Evolutionary conservation across 306 rosid genomes (phyloP).

Genomic region (Prinsepia uniflora): DNA sequence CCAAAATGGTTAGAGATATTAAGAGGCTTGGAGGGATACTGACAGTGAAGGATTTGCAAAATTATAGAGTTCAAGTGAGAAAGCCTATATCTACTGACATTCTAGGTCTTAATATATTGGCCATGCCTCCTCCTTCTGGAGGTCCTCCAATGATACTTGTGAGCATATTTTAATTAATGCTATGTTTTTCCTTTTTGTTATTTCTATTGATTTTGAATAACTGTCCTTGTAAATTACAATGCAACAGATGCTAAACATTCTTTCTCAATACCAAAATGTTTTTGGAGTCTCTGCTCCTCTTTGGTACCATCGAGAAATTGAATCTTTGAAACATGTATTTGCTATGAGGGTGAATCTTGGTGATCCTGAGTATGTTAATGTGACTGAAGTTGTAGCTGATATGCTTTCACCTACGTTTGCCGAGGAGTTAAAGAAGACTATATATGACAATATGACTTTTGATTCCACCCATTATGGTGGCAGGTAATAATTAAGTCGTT

Average conservation of each 20-base stretch:
- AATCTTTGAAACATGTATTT: slow-evolving; percentile 72
- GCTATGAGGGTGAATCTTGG: slow-evolving; percentile 82
- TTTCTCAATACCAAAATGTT: slow-evolving; percentile 53
- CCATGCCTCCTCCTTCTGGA: slow-evolving; percentile 92
- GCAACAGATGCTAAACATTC: slow-evolving; percentile 70
- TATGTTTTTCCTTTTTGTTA: background rate
- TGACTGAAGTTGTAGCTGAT: slow-evolving; percentile 54
- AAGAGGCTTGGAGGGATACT: slow-evolving; percentile 65
- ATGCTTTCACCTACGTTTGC: slow-evolving; percentile 81
- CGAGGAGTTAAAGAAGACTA: slow-evolving; percentile 43
- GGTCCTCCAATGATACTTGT: slow-evolving; percentile 81
- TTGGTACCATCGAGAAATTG: slow-evolving; percentile 65
- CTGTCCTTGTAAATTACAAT: slow-evolving; percentile 18
- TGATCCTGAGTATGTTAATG: slow-evolving; percentile 69
- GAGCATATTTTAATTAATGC: slow-evolving; percentile 26
- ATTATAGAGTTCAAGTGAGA: slow-evolving; percentile 43
- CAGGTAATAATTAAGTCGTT: slow-evolving; percentile 36
- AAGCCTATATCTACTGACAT: slow-evolving; percentile 40
- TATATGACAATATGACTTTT: slow-evolving; percentile 62
- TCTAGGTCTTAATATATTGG: slow-evolving; percentile 53
- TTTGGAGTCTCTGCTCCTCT: slow-evolving; percentile 61
- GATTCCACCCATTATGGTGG: slow-evolving; percentile 65
- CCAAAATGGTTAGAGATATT: slow-evolving; percentile 56
- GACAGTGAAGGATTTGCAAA: slow-evolving; percentile 50
- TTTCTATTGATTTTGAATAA: background rate